A percentile compares a stretch with the other conserved stretches of the same genome.
Evolutionary conservation across 192 early-diverging fungal genomes (phyloP).

Genomic region (Backusella parvicylindrica): DNA sequence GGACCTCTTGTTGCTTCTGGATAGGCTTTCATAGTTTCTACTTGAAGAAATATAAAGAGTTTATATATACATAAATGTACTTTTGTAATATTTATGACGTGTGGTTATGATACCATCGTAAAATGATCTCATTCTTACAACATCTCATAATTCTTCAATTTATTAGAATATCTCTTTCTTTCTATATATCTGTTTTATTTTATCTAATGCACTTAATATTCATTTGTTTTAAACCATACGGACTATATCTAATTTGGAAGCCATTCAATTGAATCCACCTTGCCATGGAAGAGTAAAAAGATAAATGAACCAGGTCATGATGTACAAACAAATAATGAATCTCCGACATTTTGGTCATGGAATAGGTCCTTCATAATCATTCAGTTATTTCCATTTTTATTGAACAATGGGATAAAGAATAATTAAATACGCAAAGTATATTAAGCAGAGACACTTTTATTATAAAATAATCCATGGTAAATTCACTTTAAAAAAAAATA

Average conservation of each 20-base stretch:
- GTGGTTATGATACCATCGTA: not conserved
- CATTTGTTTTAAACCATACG: not conserved
- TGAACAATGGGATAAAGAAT: not conserved
- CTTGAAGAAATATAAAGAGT: too few species aligned
- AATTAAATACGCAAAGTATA: not conserved
- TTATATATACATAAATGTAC: not conserved
- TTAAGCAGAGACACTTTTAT: not conserved
- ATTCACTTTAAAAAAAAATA: not conserved
- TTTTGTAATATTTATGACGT: not conserved
- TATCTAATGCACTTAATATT: not conserved
- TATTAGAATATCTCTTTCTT: not conserved
- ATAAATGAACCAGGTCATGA: not conserved
- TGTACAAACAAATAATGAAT: not conserved
- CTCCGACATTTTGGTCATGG: not conserved
- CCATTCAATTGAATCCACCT: not conserved
- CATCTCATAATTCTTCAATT: not conserved
- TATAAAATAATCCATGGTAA: not conserved
- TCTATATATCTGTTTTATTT: not conserved
- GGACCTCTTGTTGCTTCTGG: too few species aligned
- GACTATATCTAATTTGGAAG: not conserved
- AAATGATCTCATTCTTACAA: constrained; percentile 5
- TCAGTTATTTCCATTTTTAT: not conserved
- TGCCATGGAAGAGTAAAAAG: not conserved
- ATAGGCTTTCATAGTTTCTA: too few species aligned
- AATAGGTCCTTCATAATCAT: not conserved